Evolutionary conservation across 2,329 filamentous ascomycete species (phyloP), one percentile per base, ranked within the genome.

Genomic region (Ophiostoma sp.): DNA sequence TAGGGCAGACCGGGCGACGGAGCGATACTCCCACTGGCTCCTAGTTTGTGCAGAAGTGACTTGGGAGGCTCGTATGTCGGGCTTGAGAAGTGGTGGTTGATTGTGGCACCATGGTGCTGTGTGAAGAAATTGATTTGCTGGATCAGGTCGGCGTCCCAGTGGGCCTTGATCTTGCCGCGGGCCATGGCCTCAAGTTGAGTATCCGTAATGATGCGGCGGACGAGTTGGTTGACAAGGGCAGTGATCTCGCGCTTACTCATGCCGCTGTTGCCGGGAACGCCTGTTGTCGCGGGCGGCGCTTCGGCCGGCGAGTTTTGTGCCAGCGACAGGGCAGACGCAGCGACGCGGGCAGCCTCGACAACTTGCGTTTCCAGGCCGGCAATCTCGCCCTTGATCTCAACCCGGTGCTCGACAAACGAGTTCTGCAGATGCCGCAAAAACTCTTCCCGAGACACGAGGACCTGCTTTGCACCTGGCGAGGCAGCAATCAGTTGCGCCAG

Each of bases 91-190:
- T 80, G 77, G 0, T 83, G 83, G 76, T 94, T 88, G 75, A 96
- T 82, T 1, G 85, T 77, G 0, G 93, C 93, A 5, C 93, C 93
- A 22, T 90, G 82, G 4, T 89, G 89, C 0, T 82, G 78, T 2
- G 87, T 87, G 77, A 97, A 92, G 82, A 91, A 94, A 83, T 98
- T 97, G 81, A 94, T 83, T 72, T 87, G 86, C 71, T 86, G 83
- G 72, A 81, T 81, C 31, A 90, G 82, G 31, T 85, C 79, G 0
- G 79, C 77, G 59, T 84, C 81, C 79, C 83, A 84, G 76, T 85
- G 80, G 48, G 80, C 79, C 39, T 83, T 82, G 70, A 89, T 86
- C 70, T 84, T 82, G 71, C 84, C 84, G 36, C 82, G 81, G 33
- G 85, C 84, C 48, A 87, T 77, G 2, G 84, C 84, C 68, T 85